phyloP scores from a whole-genome alignment of 2,329 filamentous ascomycete species.

The Gremmenia infestans region DNA sequence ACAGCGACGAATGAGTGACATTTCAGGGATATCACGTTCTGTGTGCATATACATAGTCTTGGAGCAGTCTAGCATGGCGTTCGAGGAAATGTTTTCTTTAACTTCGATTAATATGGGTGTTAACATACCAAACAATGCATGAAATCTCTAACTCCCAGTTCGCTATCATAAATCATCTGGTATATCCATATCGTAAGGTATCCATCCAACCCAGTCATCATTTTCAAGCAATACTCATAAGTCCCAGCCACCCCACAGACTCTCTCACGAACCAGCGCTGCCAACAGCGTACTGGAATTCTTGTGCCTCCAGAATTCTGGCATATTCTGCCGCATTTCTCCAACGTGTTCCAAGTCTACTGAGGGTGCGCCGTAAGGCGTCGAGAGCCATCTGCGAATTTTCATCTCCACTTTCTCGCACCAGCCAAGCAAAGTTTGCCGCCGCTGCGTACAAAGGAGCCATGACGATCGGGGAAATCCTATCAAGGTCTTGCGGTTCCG shows the following conservation, averaged over 20 bases:
- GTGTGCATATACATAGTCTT: not conserved
- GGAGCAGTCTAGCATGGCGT: not conserved
- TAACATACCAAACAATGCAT: not conserved
- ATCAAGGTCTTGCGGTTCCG: slow-evolving; percentile 24
- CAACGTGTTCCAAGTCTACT: slow-evolving; percentile 31
- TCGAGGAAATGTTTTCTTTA: not conserved
- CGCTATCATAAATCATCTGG: too few species aligned
- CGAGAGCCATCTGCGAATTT: slow-evolving; percentile 28
- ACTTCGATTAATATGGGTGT: not conserved
- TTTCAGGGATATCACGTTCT: too few species aligned
- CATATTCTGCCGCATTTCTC: slow-evolving; percentile 35
- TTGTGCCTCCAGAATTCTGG: slow-evolving; percentile 33
- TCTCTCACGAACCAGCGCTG: slow-evolving; percentile 8
- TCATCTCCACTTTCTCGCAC: slow-evolving; percentile 34
- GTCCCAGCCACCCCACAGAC: not conserved
- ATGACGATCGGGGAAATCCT: slow-evolving; percentile 34
- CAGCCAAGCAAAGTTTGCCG: slow-evolving; percentile 36
- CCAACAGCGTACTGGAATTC: slow-evolving; percentile 31
- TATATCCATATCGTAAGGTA: too few species aligned
- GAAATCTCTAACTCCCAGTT: too few species aligned
- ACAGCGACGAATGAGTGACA: slow-evolving; percentile 1
- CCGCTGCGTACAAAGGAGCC: slow-evolving; percentile 35
- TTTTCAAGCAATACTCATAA: not conserved
- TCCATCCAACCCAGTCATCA: too few species aligned
- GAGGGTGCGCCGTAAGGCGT: slow-evolving; percentile 29